Evolutionary conservation across 495 filamentous ascomycete species (phyloP), one percentile per base, ranked within the genome.

Genomic region (Cercophora samala): DNA sequence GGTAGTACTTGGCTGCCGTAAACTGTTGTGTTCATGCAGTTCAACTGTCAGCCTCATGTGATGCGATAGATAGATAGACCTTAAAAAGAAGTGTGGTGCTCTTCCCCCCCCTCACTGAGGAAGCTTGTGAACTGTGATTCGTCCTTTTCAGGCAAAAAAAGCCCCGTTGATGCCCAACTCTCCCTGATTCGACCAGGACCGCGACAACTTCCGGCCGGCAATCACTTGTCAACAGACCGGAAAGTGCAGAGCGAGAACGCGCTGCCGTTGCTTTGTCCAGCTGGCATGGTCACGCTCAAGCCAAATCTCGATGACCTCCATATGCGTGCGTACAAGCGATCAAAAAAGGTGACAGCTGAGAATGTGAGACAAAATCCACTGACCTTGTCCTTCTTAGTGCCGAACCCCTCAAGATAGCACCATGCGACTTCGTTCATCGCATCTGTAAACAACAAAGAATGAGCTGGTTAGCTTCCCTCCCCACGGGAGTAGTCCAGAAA

Each of bases 401-500:
- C 95, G 78, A 96, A 97, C 15, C 95, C 95, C 73, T 97, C 91
- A 21, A 94, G 76, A 81, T 96, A 98, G 79, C 96, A 99, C 92
- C 93, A 96, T 24, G 90, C 95, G 70, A 90, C 89, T 76, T 97
- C 93, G 75, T 97, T 96, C 93, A 97, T 97, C 58, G 94, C 96
- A 82, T 99, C 95, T 85, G 70, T 62, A 56, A 56, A 21, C 59
- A 63, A 62, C 24, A 59, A 9, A 29, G 59, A 11, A 29, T 67
- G 24, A 21, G 65, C 54, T 53, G 66, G 74, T 78, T 60, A 73
- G 71, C 68, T 42, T 63, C 1, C n/a, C 17, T 29, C 24, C 5
- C 15, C 25, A 19, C 55, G 32, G 29, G 64, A 37, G 17, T 42
- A 32, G 21, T 42, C 29, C 29, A 23, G 22, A 32, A 5, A 58